Evolutionary conservation across 805 yeast species (phyloP).

Genomic region (Candida tibetensis): DNA sequence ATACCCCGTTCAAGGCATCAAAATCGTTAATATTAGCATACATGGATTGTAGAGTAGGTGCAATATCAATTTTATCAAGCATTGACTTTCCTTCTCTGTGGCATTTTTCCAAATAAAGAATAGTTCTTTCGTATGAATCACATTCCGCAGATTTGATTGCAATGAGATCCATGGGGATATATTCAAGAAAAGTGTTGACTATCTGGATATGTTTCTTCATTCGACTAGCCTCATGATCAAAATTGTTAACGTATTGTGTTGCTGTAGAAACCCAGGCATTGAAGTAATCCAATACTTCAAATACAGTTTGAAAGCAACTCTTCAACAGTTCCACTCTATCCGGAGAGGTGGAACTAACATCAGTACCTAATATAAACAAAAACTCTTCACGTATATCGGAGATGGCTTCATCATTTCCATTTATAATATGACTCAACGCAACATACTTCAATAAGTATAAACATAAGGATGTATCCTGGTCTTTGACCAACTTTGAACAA

Average conservation of each 20-base stretch:
- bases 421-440: slow-evolving; percentile 59
- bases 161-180: slow-evolving; percentile 64
- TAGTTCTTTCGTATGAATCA: slow-evolving; percentile 82
- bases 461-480: slow-evolving; percentile 67
- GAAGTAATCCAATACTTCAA: slow-evolving; percentile 78
- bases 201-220: slow-evolving; percentile 26
- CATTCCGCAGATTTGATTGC: slow-evolving; percentile 81
- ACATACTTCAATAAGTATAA: slow-evolving; percentile 76
- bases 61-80: slow-evolving; percentile 38
- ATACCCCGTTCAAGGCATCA: slow-evolving; percentile 85
- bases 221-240: slow-evolving; percentile 13
- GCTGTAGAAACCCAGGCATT: slow-evolving; percentile 66
- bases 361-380: slow-evolving; percentile 50
- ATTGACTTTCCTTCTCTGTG: slow-evolving; percentile 39
- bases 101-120: slow-evolving; percentile 79
- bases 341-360: slow-evolving; percentile 40
- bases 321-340: slow-evolving; percentile 57
- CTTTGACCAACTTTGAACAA: slow-evolving; percentile 62
- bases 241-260: slow-evolving; percentile 29
- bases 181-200: slow-evolving; percentile 48
- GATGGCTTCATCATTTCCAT: slow-evolving; percentile 37
- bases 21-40: slow-evolving; percentile 86
- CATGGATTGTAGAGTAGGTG: slow-evolving; percentile 63
- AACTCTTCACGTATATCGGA: slow-evolving; percentile 59
- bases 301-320: slow-evolving; percentile 68